phyloP scores from a whole-genome alignment of 176 grass and related monocot species.

The Cocos nucifera region DNA sequence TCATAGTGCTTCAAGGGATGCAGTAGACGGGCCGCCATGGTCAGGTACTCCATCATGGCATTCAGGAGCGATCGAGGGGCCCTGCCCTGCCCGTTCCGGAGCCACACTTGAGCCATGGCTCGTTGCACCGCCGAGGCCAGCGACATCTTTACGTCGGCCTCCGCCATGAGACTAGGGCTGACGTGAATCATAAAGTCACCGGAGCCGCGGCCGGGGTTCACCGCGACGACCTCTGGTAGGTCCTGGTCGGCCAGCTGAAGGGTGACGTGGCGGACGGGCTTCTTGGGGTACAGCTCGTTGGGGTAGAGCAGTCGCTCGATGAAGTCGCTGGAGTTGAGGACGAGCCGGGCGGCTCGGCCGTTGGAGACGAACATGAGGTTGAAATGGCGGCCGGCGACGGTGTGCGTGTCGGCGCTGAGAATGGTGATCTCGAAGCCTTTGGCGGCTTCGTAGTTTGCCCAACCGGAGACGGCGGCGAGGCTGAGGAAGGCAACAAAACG shows the following conservation, averaged over 20 bases:
- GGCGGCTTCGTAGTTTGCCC: no score
- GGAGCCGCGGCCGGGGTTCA: neutral
- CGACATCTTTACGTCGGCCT: neutral
- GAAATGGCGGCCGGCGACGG: no score
- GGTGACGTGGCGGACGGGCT: slow-evolving; percentile 40
- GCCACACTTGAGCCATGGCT: no score
- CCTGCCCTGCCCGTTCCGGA: no score
- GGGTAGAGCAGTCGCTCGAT: slow-evolving; percentile 17
- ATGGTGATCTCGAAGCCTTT: no score
- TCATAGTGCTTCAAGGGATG: no score
- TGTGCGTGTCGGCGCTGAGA: no score
- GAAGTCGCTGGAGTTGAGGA: slow-evolving; percentile 13
- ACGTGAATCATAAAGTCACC: slow-evolving; percentile 39
- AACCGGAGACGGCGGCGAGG: no score
- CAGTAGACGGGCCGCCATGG: no score
- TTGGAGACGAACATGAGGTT: slow-evolving; percentile 16
- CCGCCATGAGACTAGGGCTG: slow-evolving; percentile 33
- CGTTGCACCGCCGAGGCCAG: slow-evolving; percentile 31
- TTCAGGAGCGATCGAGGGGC: no score
- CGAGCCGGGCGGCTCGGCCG: slow-evolving; percentile 10
- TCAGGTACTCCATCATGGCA: no score
- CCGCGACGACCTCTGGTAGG: slow-evolving; percentile 21
- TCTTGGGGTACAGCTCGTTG: slow-evolving; percentile 9
- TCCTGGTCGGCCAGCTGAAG: slow-evolving; percentile 30
- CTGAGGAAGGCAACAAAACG: no score